Percentiles rank a stretch among this genome's conserved stretches.
Evolutionary conservation across 2,329 filamentous ascomycete species (phyloP).

Genomic region (Trichoderma citrinoviride): DNA sequence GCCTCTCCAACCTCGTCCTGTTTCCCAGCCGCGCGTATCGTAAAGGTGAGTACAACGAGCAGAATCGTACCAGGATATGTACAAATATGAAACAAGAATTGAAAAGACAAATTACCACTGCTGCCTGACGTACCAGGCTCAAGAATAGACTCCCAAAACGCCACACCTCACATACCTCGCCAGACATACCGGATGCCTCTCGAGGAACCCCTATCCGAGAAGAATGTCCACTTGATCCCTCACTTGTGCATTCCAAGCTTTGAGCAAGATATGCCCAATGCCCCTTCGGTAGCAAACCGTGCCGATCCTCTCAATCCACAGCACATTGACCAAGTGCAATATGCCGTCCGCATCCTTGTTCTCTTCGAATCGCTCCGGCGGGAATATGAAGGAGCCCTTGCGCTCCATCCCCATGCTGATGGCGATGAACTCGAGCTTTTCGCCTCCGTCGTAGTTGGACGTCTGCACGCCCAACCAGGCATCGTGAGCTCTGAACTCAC

Average conservation of each 20-base stretch:
- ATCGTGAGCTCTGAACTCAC: slow-evolving; percentile 45
- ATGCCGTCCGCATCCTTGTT: slow-evolving; percentile 42
- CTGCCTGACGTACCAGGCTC: neutral
- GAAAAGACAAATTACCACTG: neutral
- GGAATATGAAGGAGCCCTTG: slow-evolving; percentile 42
- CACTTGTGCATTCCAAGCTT: slow-evolving; percentile 42
- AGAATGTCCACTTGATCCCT: slow-evolving; percentile 42
- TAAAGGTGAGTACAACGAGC: slow-evolving; percentile 37
- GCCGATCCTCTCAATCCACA: slow-evolving; percentile 47
- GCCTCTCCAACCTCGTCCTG: neutral
- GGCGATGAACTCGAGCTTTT: slow-evolving; percentile 45
- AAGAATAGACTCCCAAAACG: neutral
- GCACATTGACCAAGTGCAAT: slow-evolving; percentile 46
- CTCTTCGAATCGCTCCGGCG: slow-evolving; percentile 41
- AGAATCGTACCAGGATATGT: neutral
- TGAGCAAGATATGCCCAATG: slow-evolving; percentile 42
- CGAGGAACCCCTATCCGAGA: slow-evolving; percentile 54
- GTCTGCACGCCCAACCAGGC: slow-evolving; percentile 46
- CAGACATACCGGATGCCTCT: slow-evolving; percentile 49
- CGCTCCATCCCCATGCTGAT: slow-evolving; percentile 43
- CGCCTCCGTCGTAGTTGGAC: slow-evolving; percentile 46
- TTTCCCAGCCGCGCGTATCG: slow-evolving; percentile 67
- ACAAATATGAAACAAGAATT: slow-evolving; percentile 37
- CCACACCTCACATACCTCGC: neutral
- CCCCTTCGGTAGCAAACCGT: slow-evolving; percentile 43